Conservation (phyloP, 345 rosid species). For the Eucalyptus pumila region DNA sequence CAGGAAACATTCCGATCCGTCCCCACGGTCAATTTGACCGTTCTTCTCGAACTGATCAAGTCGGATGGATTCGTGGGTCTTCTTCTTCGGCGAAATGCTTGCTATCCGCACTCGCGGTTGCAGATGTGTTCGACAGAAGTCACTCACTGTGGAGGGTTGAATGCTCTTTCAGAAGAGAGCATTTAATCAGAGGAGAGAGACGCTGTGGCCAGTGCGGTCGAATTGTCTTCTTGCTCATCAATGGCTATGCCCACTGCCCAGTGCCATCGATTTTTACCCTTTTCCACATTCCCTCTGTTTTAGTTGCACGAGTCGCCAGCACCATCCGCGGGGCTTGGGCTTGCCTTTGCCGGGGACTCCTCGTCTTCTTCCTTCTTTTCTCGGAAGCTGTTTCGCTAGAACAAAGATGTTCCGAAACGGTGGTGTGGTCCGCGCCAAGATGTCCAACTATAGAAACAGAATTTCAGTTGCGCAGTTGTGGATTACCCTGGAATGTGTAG, state of each 20-base stretch:
- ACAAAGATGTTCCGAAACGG: neutral
- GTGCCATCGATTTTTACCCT: neutral
- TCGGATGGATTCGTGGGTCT: neutral
- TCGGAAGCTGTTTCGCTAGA: neutral
- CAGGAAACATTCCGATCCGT: neutral
- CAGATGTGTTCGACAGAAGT: neutral
- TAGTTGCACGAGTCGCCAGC: neutral
- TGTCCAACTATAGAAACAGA: neutral
- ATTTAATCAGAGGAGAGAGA: neutral
- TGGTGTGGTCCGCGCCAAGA: neutral
- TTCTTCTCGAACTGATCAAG: neutral
- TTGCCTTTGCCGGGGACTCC: neutral
- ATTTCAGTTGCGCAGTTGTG: neutral
- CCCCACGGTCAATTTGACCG: neutral
- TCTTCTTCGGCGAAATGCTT: neutral
- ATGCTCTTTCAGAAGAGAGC: neutral
- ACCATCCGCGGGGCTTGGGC: neutral
- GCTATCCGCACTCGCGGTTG: neutral
- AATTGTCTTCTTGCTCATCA: neutral
- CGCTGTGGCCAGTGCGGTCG: neutral
- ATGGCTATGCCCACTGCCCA: neutral
- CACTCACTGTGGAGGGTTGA: neutral
- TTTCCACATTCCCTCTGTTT: neutral
- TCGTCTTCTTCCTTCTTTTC: neutral
- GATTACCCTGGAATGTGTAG: neutral